Percentiles rank a stretch among this genome's conserved stretches.
phyloP scores from a whole-genome alignment of 495 filamentous ascomycete species.

The Aspergillus diversus region DNA sequence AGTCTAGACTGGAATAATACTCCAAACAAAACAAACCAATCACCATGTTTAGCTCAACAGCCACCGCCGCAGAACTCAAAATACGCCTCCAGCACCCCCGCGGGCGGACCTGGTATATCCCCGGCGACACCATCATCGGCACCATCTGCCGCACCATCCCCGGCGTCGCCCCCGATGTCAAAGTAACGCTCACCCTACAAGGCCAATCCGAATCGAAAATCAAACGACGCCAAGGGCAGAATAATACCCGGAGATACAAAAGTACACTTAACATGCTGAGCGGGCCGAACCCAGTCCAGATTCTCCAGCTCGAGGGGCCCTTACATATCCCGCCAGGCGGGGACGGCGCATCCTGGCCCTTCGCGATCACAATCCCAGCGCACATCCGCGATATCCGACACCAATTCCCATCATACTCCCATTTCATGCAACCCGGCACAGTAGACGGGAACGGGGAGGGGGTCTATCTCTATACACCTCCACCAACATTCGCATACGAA shows the following conservation, averaged over 20 bases:
- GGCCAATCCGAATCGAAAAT: constrained; percentile 3
- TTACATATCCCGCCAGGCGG: constrained; percentile 14
- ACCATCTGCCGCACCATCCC: constrained; percentile 1
- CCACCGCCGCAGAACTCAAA: too few species aligned
- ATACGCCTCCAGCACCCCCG: background rate
- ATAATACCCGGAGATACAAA: background rate
- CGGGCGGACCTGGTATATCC: background rate
- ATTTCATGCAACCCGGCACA: background rate
- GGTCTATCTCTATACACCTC: background rate
- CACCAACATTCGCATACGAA: background rate
- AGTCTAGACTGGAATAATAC: too few species aligned
- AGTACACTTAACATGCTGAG: constrained; percentile 6
- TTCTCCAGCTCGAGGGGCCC: background rate
- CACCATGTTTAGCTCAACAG: too few species aligned
- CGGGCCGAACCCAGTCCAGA: background rate
- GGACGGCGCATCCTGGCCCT: constrained; percentile 2
- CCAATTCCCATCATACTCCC: background rate
- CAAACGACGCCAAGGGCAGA: background rate
- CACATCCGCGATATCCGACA: background rate
- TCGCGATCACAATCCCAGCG: constrained; percentile 7
- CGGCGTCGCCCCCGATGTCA: background rate
- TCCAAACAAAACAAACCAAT: too few species aligned
- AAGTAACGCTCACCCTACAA: constrained; percentile 6
- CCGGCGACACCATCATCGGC: constrained; percentile 13
- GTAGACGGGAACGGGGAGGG: background rate